Conservation (phyloP, 208 protist species). For the Crithidia acanthocephali region DNA sequence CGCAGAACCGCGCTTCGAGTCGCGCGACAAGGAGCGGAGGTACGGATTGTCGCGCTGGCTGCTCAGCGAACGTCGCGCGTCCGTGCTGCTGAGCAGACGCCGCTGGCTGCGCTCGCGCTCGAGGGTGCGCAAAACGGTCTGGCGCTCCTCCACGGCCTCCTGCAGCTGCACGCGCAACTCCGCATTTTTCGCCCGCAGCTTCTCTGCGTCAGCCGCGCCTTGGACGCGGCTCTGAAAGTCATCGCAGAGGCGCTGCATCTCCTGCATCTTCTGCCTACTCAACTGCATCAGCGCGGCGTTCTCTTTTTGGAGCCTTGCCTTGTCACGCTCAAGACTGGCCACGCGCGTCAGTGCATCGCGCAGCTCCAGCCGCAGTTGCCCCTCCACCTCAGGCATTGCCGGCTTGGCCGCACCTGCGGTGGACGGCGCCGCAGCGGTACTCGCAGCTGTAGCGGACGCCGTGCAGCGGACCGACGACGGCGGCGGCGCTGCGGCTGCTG, state of each 20-base stretch:
- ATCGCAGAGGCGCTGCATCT: conserved; percentile 85
- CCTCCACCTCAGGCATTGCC: not conserved
- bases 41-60: conserved; percentile 27
- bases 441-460: not conserved
- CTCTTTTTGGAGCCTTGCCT: conserved; percentile 61
- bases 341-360: conserved; percentile 7
- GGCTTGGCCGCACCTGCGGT: not conserved
- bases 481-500: no score
- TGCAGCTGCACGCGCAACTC: conserved; percentile 52
- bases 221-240: conserved; percentile 65
- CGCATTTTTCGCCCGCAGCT: conserved; percentile 49
- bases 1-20: conserved; percentile 7
- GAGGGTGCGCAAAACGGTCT: conserved; percentile 35
- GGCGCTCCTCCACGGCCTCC: conserved; percentile 46
- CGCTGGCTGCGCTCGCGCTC: conserved; percentile 26
- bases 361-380: conserved; percentile 25
- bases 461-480: no score
- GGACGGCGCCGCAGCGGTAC: not conserved
- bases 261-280: conserved; percentile 82
- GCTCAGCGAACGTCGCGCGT: not conserved
- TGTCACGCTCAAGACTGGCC: conserved; percentile 42
- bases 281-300: conserved; percentile 66
- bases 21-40: conserved; percentile 33
- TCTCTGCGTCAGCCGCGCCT: conserved; percentile 47
- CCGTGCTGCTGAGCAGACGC: conserved; percentile 6